These are phyloP conservation scores for Leishmania martiniquensis DNA, from an alignment of 208 protist species.

Conservation along the genomic window DNA sequence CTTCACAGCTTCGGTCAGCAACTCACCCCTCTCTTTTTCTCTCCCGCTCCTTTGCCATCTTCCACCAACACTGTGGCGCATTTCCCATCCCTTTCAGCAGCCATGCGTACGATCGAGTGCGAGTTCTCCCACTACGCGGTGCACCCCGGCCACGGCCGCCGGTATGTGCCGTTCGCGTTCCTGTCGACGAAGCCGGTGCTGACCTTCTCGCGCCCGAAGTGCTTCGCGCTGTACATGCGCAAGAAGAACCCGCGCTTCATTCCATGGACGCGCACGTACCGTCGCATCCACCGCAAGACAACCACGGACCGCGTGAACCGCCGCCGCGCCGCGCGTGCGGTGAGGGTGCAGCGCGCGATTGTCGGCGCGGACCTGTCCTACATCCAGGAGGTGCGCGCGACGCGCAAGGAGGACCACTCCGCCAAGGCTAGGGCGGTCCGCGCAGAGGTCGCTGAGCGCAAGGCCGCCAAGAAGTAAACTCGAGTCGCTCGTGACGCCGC, in stretches of 20 bases:
- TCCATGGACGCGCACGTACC: conserved; percentile 94
- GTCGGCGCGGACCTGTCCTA: conserved; percentile 90
- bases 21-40: background rate
- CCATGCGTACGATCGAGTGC: conserved; percentile 93
- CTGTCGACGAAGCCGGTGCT: conserved; percentile 95
- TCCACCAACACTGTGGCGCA: background rate
- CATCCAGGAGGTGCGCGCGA: conserved; percentile 87
- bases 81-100: conserved; percentile 17
- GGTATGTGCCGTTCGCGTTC: conserved; percentile 94
- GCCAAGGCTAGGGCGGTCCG: conserved; percentile 90
- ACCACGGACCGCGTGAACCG: conserved; percentile 82
- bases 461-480: conserved; percentile 91
- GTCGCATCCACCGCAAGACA: conserved; percentile 93
- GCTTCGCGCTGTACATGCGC: conserved; percentile 92
- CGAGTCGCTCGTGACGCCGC: too few species aligned
- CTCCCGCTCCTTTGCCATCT: background rate
- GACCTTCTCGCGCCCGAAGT: conserved; percentile 92
- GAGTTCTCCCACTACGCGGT: conserved; percentile 94
- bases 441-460: conserved; percentile 90
- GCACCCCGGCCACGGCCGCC: conserved; percentile 94
- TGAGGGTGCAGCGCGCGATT: conserved; percentile 81
- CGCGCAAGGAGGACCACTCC: conserved; percentile 85
- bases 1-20: background rate
- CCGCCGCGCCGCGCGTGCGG: conserved; percentile 80
- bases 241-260: conserved; percentile 96